Conservation (phyloP, 805 yeast genomes). For the Candida nanaspora region DNA sequence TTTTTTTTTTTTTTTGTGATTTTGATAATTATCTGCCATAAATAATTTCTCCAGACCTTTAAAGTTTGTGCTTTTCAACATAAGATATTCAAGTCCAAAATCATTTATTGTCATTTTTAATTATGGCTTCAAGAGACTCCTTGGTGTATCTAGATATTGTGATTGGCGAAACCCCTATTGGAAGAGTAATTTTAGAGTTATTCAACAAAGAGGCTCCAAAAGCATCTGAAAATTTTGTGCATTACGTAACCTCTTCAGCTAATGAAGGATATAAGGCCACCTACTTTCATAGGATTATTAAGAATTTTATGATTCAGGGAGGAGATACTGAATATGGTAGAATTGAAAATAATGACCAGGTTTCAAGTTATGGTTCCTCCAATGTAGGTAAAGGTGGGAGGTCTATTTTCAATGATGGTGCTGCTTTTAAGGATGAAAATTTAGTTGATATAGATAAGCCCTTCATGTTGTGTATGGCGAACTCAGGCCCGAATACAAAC, state of each 20-base stretch:
- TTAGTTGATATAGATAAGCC: slow-evolving; percentile 33
- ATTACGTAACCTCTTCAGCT: slow-evolving; percentile 34
- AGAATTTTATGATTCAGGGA: slow-evolving; percentile 64
- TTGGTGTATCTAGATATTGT: slow-evolving; percentile 53
- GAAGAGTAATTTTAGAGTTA: slow-evolving; percentile 58
- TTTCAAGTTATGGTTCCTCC: slow-evolving; percentile 20
- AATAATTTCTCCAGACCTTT: too few relatives aligned
- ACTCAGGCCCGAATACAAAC: slow-evolving; percentile 44
- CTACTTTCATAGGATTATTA: slow-evolving; percentile 55
- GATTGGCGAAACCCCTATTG: slow-evolving; percentile 34
- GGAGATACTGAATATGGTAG: slow-evolving; percentile 47
- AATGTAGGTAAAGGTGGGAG: slow-evolving; percentile 37
- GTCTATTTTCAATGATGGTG: slow-evolving; percentile 28
- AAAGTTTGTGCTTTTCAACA: too few relatives aligned
- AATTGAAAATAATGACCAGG: slow-evolving; percentile 8
- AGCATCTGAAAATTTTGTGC: slow-evolving; percentile 43
- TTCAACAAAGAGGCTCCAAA: slow-evolving; percentile 45
- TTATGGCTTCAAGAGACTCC: too few relatives aligned
- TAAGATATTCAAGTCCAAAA: too few relatives aligned
- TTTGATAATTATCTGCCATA: too few relatives aligned
- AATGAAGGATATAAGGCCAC: slow-evolving; percentile 30
- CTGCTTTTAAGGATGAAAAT: slow-evolving; percentile 54
- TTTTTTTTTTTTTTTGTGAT: too few relatives aligned
- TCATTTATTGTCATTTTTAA: too few relatives aligned
- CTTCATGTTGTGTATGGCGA: slow-evolving; percentile 59